Conservation (phyloP, 345 rosid species). For the Stellera chamaejasme region DNA sequence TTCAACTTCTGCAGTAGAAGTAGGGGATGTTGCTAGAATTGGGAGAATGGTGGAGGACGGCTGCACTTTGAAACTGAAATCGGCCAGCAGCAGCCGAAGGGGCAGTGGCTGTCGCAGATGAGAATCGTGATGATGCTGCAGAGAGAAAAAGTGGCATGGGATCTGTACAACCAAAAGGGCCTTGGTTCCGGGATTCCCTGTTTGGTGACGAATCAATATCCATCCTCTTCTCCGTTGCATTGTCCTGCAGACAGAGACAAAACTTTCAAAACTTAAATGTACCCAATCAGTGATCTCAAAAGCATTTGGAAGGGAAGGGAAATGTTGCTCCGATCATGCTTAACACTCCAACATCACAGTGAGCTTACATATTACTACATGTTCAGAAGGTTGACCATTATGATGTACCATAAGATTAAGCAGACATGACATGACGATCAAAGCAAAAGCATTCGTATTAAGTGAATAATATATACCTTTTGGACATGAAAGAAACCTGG, state of each 20-base stretch:
- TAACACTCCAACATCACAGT: too few species aligned
- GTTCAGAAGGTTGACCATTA: too few species aligned
- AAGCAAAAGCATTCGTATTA: too few species aligned
- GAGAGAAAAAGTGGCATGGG: constrained; percentile 35
- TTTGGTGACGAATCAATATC: constrained; percentile 24
- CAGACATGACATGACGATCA: not conserved
- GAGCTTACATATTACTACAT: too few species aligned
- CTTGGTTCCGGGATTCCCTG: constrained; percentile 30
- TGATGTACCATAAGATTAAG: too few species aligned
- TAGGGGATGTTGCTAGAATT: constrained; percentile 21
- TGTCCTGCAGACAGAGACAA: constrained; percentile 30
- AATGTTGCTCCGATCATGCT: not conserved
- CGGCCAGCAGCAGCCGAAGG: constrained; percentile 29
- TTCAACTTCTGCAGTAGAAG: constrained; percentile 26
- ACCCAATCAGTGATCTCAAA: not conserved
- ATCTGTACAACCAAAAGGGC: constrained; percentile 24
- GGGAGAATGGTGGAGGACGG: constrained; percentile 13
- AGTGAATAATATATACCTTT: constrained; percentile 23
- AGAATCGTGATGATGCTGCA: constrained; percentile 96
- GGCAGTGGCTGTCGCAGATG: constrained; percentile 26
- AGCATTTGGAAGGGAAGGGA: not conserved
- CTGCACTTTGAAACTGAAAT: constrained; percentile 16
- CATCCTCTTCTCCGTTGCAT: constrained; percentile 52
- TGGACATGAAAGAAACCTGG: constrained; percentile 30
- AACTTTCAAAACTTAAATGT: not conserved